Percentiles rank a stretch among this genome's conserved stretches.
These are phyloP conservation scores for Penicillium frequentans DNA, from an alignment of 2,329 filamentous ascomycete genomes.

Conservation along the genomic window DNA sequence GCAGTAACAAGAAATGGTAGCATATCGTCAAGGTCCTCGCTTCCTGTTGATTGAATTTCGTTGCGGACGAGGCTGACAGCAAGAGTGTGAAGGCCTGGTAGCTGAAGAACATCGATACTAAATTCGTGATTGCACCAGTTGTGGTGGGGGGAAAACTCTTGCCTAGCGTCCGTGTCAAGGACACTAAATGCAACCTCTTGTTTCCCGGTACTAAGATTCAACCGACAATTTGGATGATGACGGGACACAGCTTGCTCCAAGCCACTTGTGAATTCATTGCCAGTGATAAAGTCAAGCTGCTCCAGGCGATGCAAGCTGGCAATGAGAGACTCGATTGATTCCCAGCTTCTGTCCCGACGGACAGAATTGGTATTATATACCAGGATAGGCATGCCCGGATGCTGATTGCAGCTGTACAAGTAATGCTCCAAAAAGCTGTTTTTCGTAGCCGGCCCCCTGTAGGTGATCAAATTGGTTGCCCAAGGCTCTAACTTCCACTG, in stretches of 20 bases:
- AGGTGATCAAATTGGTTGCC: no score
- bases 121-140: neutral
- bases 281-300: neutral
- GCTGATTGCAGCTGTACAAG: no score
- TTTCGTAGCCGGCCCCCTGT: no score
- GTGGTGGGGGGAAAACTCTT: no score
- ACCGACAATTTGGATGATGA: neutral
- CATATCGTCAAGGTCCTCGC: neutral
- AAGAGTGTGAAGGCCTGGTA: neutral
- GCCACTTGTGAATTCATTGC: neutral
- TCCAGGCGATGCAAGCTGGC: neutral
- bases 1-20: neutral
- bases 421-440: no score
- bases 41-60: no score
- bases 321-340: no score
- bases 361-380: no score
- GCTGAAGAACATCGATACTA: neutral
- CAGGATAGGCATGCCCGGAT: no score
- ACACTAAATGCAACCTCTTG: neutral
- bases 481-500: no score
- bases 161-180: neutral
- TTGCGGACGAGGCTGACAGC: neutral
- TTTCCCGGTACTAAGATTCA: neutral
- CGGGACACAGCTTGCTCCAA: neutral
- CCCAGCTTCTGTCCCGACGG: no score